Conservation (phyloP, 768 basidiomycete genomes). For the Gymnopilus dilepis region DNA sequence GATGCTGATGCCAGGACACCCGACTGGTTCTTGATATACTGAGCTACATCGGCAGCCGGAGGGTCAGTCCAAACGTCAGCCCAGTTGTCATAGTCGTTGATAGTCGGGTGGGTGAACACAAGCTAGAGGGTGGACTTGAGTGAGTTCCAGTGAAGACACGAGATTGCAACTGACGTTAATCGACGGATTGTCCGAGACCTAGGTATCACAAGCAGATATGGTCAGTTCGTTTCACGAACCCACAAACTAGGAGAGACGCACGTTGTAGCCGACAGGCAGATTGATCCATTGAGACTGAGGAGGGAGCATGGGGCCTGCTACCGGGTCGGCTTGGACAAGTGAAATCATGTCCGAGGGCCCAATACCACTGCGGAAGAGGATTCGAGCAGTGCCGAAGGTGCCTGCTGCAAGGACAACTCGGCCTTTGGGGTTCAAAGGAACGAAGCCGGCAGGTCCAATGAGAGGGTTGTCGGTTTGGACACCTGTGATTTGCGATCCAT, state of each 20-base stretch:
- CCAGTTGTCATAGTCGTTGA: slow-evolving; percentile 75
- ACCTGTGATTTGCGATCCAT: slow-evolving; percentile 59
- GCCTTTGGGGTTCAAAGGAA: slow-evolving; percentile 58
- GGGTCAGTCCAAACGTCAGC: slow-evolving; percentile 59
- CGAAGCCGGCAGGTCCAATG: slow-evolving; percentile 58
- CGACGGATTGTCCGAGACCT: slow-evolving; percentile 66
- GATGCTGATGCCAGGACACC: slow-evolving; percentile 64
- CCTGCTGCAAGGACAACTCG: slow-evolving; percentile 67
- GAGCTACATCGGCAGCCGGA: slow-evolving; percentile 57
- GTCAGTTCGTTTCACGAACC: no score
- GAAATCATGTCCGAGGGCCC: slow-evolving; percentile 64
- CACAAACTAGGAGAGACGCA: no score
- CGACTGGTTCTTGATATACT: slow-evolving; percentile 55
- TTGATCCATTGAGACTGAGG: slow-evolving; percentile 56
- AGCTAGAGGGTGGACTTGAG: slow-evolving; percentile 36
- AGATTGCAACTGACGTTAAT: slow-evolving; percentile 46
- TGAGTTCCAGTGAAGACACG: neutral
- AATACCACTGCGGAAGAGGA: slow-evolving; percentile 66
- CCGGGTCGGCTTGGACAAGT: slow-evolving; percentile 51
- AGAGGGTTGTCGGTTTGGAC: slow-evolving; percentile 65
- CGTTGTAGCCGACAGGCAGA: slow-evolving; percentile 61
- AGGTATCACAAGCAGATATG: neutral
- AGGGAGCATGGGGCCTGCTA: slow-evolving; percentile 52
- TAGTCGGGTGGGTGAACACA: slow-evolving; percentile 66
- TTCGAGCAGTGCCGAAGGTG: slow-evolving; percentile 58